Evolutionary conservation across 192 early-diverging fungal species (phyloP), one percentile per base, ranked within the genome.

Genomic region (Helicostylum pulchrum): DNA sequence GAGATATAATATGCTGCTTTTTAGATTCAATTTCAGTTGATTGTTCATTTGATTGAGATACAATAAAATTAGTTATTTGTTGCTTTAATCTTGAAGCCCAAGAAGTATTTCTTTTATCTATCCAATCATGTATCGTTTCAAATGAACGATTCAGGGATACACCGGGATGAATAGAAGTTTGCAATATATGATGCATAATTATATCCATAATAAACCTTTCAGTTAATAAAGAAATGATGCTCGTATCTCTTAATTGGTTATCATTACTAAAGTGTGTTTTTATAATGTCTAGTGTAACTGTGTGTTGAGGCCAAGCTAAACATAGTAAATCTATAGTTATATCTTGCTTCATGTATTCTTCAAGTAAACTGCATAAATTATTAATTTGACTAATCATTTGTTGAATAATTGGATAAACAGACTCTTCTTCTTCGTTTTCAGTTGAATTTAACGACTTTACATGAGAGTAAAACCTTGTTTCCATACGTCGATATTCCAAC

Each of bases 191-290:
- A 3, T 52, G 12, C 8, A 66, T 50, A 5, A 73, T 46, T 4
- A 47, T 47, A 4, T 67, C 61, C 17, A 58, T 46, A 26, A 73
- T 53, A 17, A 62, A 52, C n/a, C 63, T 73, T 64, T 73, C 71
- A 32, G 59, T 62, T n/a, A 73, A 52, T 4, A 67, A 46, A 12
- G 65, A 67, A 26, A 73, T 61, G 19, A 52, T 30, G 20, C 34
- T 12, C 2, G 53, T 55, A 44, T 70, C 68, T 36, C 31, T 11
- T 17, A 56, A 54, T n/a, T 54, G 31, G 3, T 39, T 31, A 20
- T 7, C 17, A 7, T n/a, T n/a, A n/a, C 1, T n/a, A 36, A 36
- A 19, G 19, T 56, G 31, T 36, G 2, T 7, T 14, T 36, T 19
- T 9, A 68, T 47, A 19, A 39, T 36, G 12, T 51, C 12, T 32